Base-by-base conservation (phyloP, 768 basidiomycete genomes). In the Psilocybe cubensis region DNA sequence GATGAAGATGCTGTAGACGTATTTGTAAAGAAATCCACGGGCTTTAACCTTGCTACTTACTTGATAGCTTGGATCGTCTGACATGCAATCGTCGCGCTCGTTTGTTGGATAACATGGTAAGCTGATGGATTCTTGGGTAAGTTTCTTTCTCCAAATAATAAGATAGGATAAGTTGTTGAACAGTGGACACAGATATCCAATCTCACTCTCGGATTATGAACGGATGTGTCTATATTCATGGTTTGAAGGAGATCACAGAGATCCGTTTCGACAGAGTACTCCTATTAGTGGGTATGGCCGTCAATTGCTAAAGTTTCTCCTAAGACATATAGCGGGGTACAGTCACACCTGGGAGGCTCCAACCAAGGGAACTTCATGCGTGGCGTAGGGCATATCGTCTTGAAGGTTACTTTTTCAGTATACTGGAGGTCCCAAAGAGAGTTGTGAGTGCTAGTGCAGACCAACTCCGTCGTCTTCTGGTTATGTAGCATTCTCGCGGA, bases 211-310 rank as follows among this genome's bases (percentile, higher is more conserved):
- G 75, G 56, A 53, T 67, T 47, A 9, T 29, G 61, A 56, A 60
- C 48, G 2, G 71, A 61, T 31, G 69, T 58, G 27, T 72, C 77
- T 9, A 84, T 70, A 47, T 77, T 79, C 79, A 86, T 78, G 14
- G 76, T 75, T 48, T 80, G 78, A 33, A 87, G 56, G 0, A 86
- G 70, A 45, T 77, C 74, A 64, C 85, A 86, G 24, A 87, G 72
- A 67, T 86, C 82, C 56, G 81, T 68, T 49, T 81, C 78, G 56
- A 68, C 56, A 14, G 68, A 60, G 33, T 66, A 63, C 35, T 59
- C 45, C 61, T 66, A 46, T 23, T 43, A 53, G 55, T 41, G n/a
- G 21, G 42, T 17, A 18, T 14, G 43, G 21, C 9, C 21, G 31
- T 8, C 14, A 12, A 49, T 47, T 41, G 44, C 24, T 25, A 43